phyloP scores from a whole-genome alignment of 2,329 filamentous ascomycete genomes.

The Fusarium succisae region DNA sequence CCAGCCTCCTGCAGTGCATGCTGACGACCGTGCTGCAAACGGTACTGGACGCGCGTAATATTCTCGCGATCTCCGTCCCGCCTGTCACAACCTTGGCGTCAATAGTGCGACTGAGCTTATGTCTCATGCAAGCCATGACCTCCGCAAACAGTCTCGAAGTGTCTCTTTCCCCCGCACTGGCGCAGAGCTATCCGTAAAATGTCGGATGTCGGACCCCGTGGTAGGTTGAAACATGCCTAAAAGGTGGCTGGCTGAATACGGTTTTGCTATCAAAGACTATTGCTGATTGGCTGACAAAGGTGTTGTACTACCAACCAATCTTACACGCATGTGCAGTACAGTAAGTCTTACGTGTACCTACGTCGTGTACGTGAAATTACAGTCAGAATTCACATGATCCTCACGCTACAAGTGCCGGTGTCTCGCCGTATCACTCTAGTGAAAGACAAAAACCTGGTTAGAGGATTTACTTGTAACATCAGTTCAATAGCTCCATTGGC shows the following conservation, averaged over 20 bases:
- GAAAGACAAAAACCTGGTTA: neutral
- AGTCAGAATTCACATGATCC: neutral
- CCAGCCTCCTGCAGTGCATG: neutral
- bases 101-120: neutral
- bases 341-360: constrained; percentile 1
- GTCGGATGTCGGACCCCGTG: neutral
- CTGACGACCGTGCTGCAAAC: neutral
- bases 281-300: neutral
- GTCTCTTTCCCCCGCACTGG: neutral
- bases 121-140: neutral
- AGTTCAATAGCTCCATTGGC: neutral
- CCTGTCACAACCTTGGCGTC: neutral
- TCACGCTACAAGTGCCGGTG: too few species aligned
- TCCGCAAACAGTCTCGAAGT: constrained; percentile 8
- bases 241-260: constrained; percentile 8
- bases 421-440: too few species aligned
- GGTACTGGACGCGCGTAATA: neutral
- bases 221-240: neutral
- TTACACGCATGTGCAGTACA: neutral
- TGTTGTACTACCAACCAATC: neutral
- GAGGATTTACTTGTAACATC: neutral
- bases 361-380: neutral
- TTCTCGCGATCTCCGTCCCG: neutral
- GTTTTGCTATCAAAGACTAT: neutral
- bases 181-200: neutral